phyloP scores from a whole-genome alignment of 768 basidiomycete genomes.

The Gyrodon lividus region DNA sequence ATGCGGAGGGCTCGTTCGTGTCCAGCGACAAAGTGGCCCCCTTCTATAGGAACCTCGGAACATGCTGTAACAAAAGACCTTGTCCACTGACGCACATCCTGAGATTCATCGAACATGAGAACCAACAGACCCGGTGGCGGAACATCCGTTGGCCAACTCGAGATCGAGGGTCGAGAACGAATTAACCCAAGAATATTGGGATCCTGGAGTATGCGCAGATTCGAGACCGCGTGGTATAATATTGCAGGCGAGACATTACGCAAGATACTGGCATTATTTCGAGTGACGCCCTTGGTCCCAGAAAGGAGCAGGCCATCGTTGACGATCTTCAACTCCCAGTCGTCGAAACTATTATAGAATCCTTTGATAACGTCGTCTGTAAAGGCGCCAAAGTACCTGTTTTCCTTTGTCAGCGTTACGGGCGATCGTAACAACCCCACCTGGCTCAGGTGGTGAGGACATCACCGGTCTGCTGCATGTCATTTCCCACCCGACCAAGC shows the following conservation, averaged over 20 bases:
- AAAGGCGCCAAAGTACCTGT: constrained; percentile 76
- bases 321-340: constrained; percentile 61
- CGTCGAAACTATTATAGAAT: constrained; percentile 64
- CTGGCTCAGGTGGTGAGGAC: constrained; percentile 9
- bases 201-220: constrained; percentile 56
- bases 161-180: constrained; percentile 26
- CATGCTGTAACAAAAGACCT: constrained; percentile 41
- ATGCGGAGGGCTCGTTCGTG: constrained; percentile 47
- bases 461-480: constrained; percentile 1
- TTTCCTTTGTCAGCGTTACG: constrained; percentile 15
- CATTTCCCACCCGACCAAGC: constrained; percentile 5
- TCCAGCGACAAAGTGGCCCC: constrained; percentile 44
- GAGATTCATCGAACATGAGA: constrained; percentile 51
- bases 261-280: constrained; percentile 30
- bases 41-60: constrained; percentile 44
- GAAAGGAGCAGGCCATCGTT: constrained; percentile 44
- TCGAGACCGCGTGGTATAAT: constrained; percentile 62
- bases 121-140: constrained; percentile 62
- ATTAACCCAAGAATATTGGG: constrained; percentile 39
- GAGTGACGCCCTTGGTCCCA: constrained; percentile 16
- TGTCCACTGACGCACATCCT: constrained; percentile 61
- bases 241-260: constrained; percentile 47
- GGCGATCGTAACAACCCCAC: constrained; percentile 2
- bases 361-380: constrained; percentile 42
- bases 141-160: constrained; percentile 55